Evolutionary conservation across 2,329 filamentous ascomycete species (phyloP), one percentile per base, ranked within the genome.

Genomic region (Sporothrix pseudoabietina): DNA sequence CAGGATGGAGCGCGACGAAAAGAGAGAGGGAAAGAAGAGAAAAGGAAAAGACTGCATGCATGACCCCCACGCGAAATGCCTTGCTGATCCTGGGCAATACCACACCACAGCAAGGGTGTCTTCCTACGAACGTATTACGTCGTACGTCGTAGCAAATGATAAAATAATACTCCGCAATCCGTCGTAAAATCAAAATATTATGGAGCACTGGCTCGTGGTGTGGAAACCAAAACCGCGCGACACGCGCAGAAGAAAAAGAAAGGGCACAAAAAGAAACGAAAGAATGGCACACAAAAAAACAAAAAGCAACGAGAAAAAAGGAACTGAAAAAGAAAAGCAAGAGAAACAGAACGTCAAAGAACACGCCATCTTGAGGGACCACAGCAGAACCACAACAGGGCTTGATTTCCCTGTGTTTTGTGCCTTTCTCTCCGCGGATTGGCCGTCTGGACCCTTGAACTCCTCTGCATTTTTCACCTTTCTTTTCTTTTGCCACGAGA

Each of bases 1-100:
- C 44, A 49, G 55, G 55, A 35, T 35, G 32, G 32, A 49, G 19
- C 39, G 39, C 30, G 19, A 69, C 30, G 44, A 10, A 39, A 54
- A 30, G 6, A 6, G 8, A 22, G 9, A 44, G 9, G 26, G 14
- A 9, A 39, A 16, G 12, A 14, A 39, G n/a, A n/a, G 12, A 16
- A n/a, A 49, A 22, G n/a, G 10, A 22, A 32, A n/a, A 49, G 22
- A 26, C 7, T 49, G 69, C n/a, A 61, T 49, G 52, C 52, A 55
- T 59, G 69, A 71, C 69, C 69, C 69, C 69, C 70, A 71, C 70
- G 70, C 70, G 44, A 59, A 59, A 49, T 61, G 55, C 69, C 69
- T 47, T 61, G 69, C 41, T 61, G 69, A 71, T 71, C 69, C 54
- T 39, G 22, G 26, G 26, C n/a, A 35, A 35, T 61, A 16, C 61